Evolutionary conservation across 495 filamentous ascomycete genomes (phyloP).

Genomic region (Aspergillus ostianus): DNA sequence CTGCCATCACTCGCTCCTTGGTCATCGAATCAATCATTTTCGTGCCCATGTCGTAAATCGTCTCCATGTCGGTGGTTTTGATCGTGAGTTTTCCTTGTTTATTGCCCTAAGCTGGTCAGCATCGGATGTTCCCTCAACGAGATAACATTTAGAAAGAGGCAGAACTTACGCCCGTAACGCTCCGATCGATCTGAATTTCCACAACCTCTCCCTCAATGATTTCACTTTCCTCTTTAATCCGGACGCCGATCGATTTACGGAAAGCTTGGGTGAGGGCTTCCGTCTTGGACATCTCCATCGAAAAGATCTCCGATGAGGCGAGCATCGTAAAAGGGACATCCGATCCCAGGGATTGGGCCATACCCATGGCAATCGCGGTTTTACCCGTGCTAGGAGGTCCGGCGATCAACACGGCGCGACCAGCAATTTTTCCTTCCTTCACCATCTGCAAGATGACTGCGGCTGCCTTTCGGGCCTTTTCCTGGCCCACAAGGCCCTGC

Average conservation of each 20-base stretch:
- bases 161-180: slow-evolving; percentile 75
- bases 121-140: slow-evolving; percentile 2
- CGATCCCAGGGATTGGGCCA: slow-evolving; percentile 90
- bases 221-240: slow-evolving; percentile 97
- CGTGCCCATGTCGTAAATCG: slow-evolving; percentile 97
- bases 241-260: slow-evolving; percentile 91
- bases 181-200: slow-evolving; percentile 97
- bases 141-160: not conserved
- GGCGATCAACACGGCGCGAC: slow-evolving; percentile 90
- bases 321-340: slow-evolving; percentile 97
- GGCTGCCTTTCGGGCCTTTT: slow-evolving; percentile 93
- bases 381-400: slow-evolving; percentile 98
- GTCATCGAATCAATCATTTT: slow-evolving; percentile 99
- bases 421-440: slow-evolving; percentile 96
- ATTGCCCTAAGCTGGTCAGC: slow-evolving; percentile 56
- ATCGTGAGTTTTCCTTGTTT: slow-evolving; percentile 99
- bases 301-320: slow-evolving; percentile 94
- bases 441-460: slow-evolving; percentile 97
- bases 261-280: slow-evolving; percentile 98
- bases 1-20: slow-evolving; percentile 97
- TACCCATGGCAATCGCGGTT: slow-evolving; percentile 97
- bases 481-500: slow-evolving; percentile 95
- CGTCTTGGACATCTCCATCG: slow-evolving; percentile 97
- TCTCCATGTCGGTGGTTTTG: slow-evolving; percentile 99
- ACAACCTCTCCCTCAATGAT: slow-evolving; percentile 99